Base-by-base conservation (phyloP, 2,329 filamentous ascomycete genomes). In the Ophiostoma himal-ulmi region DNA sequence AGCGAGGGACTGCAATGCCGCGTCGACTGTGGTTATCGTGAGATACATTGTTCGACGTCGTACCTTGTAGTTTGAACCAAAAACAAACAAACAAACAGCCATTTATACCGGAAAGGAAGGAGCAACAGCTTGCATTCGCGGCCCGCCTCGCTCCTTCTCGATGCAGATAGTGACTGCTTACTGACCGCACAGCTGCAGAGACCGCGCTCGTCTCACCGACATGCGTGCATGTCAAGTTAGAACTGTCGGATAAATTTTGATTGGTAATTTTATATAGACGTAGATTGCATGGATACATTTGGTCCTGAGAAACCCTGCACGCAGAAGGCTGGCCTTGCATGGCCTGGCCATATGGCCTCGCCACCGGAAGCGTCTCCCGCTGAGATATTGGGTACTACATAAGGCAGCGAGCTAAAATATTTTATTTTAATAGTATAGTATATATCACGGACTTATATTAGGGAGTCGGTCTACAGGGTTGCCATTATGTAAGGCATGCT, bases 301-400 rank as follows among this genome's bases (percentile, higher is more conserved):
- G 6, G n/a, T 26, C 10, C 8, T 3, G 2, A 26, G n/a, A 22
- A 62, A 7, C 57, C 57, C 26, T 62, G 57, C 57, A 62, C 57
- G 22, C 57, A 26, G 26, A 34, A 60, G 54, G 54, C 57, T 62
- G 52, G 57, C 26, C 57, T 6, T 62, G 57, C 57, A 62, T 62
- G 57, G 26, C 54, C 26, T 48, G 14, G 44, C 44, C 11, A 2
- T 3, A 48, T 62, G 57, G 26, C 26, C 57, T 62, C 14, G 57
- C 57, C 57, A 62, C 57, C 57, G 57, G 57, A 62, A 62, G 57
- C 26, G 4, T 62, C 54, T 26, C 57, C 57, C 57, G 52, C 20
- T 14, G 52, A 17, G 8, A 10, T 48, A 48, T 7, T 30, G 39
- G 39, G 39, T 17, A n/a, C 20, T 52, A 17, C 14, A 52, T 17